Percentiles rank a stretch among this genome's conserved stretches.
phyloP scores from a whole-genome alignment of 2,329 filamentous ascomycete species.

The Penicillium sp. region DNA sequence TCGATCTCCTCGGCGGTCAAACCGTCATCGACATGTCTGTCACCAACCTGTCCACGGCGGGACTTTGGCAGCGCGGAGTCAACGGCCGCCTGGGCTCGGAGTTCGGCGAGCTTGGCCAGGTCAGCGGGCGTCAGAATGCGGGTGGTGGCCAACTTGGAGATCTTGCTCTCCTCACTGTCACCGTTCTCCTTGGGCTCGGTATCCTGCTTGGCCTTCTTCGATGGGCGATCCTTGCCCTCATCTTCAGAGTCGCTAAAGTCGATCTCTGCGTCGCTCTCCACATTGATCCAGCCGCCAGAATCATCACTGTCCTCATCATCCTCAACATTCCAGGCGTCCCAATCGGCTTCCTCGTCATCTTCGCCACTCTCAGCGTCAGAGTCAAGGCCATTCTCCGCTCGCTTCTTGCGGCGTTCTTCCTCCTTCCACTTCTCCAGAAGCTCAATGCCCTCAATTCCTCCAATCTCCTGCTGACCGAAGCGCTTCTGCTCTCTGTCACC shows the following conservation, averaged over 20 bases:
- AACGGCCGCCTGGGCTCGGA: constrained; percentile 69
- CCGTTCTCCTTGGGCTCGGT: constrained; percentile 32
- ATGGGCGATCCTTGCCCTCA: constrained; percentile 55
- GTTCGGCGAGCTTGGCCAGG: constrained; percentile 86
- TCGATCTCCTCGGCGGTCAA: constrained; percentile 90
- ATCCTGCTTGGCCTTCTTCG: constrained; percentile 61
- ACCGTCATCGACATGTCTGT: constrained; percentile 75
- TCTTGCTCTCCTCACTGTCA: constrained; percentile 33
- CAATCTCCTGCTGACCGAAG: constrained; percentile 75
- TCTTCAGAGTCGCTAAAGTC: constrained; percentile 69
- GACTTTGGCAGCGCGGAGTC: constrained; percentile 55
- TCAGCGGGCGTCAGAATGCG: constrained; percentile 93
- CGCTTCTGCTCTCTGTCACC: constrained; percentile 71
- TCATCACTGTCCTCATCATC: constrained; percentile 58
- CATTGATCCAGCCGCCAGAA: constrained; percentile 89
- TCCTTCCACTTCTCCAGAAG: constrained; percentile 90
- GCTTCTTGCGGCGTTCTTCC: constrained; percentile 73
- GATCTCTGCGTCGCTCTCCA: constrained; percentile 75
- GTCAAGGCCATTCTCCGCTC: constrained; percentile 62
- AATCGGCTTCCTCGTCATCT: constrained; percentile 57
- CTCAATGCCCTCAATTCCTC: constrained; percentile 87
- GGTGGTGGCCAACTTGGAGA: constrained; percentile 72
- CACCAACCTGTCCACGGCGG: constrained; percentile 44
- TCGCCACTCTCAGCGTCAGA: constrained; percentile 58
- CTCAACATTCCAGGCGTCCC: constrained; percentile 59